Percentiles rank a stretch among this genome's conserved stretches.
Conservation (phyloP, 2,329 filamentous ascomycete species). For the Alternaria consortialis region DNA sequence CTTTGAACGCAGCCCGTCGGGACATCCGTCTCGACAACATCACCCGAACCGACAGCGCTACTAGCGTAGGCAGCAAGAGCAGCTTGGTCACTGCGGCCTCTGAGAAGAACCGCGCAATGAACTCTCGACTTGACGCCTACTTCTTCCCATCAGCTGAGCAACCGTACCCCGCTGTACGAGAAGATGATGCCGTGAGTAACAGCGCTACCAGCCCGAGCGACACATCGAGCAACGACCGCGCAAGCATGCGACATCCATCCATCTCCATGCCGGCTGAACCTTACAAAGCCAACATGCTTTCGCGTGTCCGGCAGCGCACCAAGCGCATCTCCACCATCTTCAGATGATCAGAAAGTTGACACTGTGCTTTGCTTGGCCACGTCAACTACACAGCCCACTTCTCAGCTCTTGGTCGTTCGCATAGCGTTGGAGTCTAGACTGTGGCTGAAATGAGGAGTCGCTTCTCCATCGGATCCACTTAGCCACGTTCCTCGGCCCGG, state of each 20-base stretch:
- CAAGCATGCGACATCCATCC: slow-evolving; percentile 41
- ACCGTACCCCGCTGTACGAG: slow-evolving; percentile 39
- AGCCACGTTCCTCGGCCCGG: slow-evolving; percentile 24
- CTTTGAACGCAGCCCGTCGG: slow-evolving; percentile 47
- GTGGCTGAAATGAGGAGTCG: slow-evolving; percentile 17
- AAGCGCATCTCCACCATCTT: slow-evolving; percentile 51
- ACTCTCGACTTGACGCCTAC: slow-evolving; percentile 51
- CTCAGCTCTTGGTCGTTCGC: slow-evolving; percentile 21
- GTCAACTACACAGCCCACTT: slow-evolving; percentile 29
- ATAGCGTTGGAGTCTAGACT: slow-evolving; percentile 33
- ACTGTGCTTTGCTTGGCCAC: slow-evolving; percentile 12
- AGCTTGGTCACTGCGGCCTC: slow-evolving; percentile 46
- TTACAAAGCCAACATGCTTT: slow-evolving; percentile 44
- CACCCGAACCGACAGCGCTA: slow-evolving; percentile 48
- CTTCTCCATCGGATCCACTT: slow-evolving; percentile 21
- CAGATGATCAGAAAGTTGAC: slow-evolving; percentile 35
- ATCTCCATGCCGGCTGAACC: slow-evolving; percentile 40
- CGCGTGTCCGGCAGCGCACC: slow-evolving; percentile 47
- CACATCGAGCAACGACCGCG: slow-evolving; percentile 45
- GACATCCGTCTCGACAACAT: slow-evolving; percentile 51
- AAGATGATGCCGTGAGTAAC: slow-evolving; percentile 43
- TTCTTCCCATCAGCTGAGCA: slow-evolving; percentile 41
- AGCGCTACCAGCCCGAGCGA: slow-evolving; percentile 44
- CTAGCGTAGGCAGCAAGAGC: slow-evolving; percentile 46
- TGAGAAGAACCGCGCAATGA: slow-evolving; percentile 53